phyloP scores from a whole-genome alignment of 768 basidiomycete species.

The Trametes sanguinea region DNA sequence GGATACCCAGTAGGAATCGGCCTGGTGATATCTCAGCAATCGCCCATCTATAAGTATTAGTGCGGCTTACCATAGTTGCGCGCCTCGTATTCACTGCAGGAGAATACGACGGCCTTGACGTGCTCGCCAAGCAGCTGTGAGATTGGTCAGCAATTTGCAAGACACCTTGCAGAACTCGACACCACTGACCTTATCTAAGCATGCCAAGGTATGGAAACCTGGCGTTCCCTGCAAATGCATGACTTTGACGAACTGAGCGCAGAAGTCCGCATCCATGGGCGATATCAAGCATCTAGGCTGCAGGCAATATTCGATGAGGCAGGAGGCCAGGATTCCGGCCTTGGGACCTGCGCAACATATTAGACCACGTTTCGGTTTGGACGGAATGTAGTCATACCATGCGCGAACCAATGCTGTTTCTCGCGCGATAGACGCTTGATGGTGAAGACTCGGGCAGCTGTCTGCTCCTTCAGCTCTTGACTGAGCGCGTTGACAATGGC shows the following conservation, averaged over 20 bases:
- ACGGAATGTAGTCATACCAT: conserved; percentile 42
- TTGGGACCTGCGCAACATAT: conserved; percentile 40
- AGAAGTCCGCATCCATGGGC: conserved; percentile 95
- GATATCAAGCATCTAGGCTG: conserved; percentile 92
- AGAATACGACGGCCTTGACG: conserved; percentile 82
- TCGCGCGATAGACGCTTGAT: conserved; percentile 76
- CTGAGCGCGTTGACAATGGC: conserved; percentile 57
- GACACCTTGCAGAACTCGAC: not conserved
- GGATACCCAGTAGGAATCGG: conserved; percentile 80
- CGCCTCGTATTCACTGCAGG: conserved; percentile 95
- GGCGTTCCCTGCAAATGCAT: conserved; percentile 88
- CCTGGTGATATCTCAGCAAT: conserved; percentile 45
- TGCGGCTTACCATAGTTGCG: conserved; percentile 80
- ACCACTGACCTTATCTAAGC: conserved; percentile 73
- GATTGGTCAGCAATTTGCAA: not conserved
- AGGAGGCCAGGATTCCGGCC: conserved; percentile 52
- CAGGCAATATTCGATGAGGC: conserved; percentile 88
- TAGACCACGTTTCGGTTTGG: not conserved
- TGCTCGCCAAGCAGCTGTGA: conserved; percentile 80
- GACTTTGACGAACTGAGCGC: conserved; percentile 85
- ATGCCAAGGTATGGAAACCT: conserved; percentile 82
- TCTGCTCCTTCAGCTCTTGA: conserved; percentile 77
- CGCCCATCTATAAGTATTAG: not conserved
- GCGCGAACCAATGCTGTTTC: conserved; percentile 82
- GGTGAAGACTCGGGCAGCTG: conserved; percentile 68